Conservation (phyloP, 164 flowering plant species). For the Nymphaea colorata region DNA sequence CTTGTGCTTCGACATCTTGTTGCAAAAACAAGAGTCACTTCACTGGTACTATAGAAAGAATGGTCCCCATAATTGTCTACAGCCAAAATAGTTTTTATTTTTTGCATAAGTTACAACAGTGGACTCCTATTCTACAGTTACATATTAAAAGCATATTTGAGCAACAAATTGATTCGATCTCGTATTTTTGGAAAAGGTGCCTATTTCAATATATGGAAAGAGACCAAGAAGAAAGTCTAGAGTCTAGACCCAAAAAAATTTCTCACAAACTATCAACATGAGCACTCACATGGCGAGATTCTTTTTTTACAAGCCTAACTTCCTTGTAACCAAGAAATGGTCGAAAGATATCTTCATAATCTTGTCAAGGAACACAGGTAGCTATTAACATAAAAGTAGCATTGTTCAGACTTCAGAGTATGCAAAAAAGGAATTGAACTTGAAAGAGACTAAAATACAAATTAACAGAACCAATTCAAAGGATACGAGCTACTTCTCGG, state of each 20-base stretch:
- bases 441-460: neutral
- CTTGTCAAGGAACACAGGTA: conserved; percentile 13
- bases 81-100: too few relatives aligned
- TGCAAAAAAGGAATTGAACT: neutral
- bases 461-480: conserved; percentile 5
- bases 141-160: too few relatives aligned
- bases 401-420: neutral
- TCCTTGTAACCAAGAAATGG: conserved; percentile 72
- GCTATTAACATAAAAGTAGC: neutral
- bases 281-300: conserved; percentile 46
- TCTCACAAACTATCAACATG: neutral
- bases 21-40: too few relatives aligned
- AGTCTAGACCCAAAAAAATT: neutral
- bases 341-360: conserved; percentile 51
- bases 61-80: too few relatives aligned
- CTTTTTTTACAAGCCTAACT: conserved; percentile 67
- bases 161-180: neutral
- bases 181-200: neutral
- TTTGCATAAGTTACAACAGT: too few relatives aligned
- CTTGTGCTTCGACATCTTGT: too few relatives aligned
- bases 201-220: neutral
- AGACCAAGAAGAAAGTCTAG: neutral
- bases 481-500: conserved; percentile 87
- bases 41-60: too few relatives aligned
- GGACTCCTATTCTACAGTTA: too few relatives aligned